Percentiles rank a stretch among this genome's conserved stretches.
Evolutionary conservation across 441 rosid species (phyloP).

Genomic region (Eruca vesicaria): DNA sequence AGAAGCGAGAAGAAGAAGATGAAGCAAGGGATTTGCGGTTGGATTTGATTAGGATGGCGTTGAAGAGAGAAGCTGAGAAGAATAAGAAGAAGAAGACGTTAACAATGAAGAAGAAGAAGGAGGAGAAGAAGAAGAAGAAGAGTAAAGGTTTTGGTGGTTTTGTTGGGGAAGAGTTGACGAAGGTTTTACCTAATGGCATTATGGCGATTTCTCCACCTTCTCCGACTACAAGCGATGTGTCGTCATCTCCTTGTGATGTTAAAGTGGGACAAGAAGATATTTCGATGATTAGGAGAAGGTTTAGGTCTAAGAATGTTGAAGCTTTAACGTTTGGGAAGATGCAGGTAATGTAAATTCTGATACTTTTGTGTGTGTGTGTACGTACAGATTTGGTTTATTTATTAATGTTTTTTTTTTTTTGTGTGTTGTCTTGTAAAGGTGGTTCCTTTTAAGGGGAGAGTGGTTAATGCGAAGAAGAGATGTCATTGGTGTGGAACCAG

Average conservation of each 20-base stretch:
- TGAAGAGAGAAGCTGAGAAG: conserved; percentile 81
- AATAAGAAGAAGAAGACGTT: conserved; percentile 29
- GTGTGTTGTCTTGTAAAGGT: conserved; percentile 43
- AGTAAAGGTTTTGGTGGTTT: conserved; percentile 34
- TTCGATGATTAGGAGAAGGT: conserved; percentile 50
- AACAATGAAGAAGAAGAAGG: conserved; percentile 26
- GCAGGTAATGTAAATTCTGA: conserved; percentile 49
- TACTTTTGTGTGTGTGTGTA: background rate
- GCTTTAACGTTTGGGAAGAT: conserved; percentile 65
- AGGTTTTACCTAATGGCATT: conserved; percentile 83
- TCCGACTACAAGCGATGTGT: conserved; percentile 52
- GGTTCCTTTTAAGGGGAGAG: conserved; percentile 59
- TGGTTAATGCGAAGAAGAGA: conserved; percentile 59
- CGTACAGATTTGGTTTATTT: background rate
- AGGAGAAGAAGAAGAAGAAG: conserved; percentile 27
- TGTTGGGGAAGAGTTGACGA: conserved; percentile 57
- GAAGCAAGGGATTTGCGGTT: conserved; percentile 53
- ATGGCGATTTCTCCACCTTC: conserved; percentile 78
- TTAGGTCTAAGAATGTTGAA: conserved; percentile 87
- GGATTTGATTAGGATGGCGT: conserved; percentile 76
- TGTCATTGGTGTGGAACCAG: conserved; percentile 91
- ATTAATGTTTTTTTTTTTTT: background rate
- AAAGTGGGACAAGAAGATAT: conserved; percentile 58
- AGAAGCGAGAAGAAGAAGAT: conserved; percentile 44
- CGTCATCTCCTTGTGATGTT: conserved; percentile 59